phyloP scores from a whole-genome alignment of 305 asterid species.

The Andrographis paniculata region DNA sequence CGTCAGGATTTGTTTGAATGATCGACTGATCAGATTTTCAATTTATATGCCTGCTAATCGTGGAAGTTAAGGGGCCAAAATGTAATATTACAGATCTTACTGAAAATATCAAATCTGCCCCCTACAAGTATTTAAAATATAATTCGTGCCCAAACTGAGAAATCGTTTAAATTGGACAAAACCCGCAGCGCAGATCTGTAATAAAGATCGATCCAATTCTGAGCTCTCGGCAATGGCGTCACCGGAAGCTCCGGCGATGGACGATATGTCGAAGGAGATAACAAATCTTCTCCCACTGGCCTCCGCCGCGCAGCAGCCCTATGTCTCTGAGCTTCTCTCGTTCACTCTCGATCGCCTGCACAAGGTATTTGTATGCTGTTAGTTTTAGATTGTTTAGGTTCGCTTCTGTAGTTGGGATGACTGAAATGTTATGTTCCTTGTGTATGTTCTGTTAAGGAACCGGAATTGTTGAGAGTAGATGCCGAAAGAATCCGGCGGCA shows the following conservation, averaged over 20 bases:
- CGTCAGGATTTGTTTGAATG: too few species aligned
- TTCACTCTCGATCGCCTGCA: slow-evolving; percentile 81
- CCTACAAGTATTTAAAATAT: not conserved
- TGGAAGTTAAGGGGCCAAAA: slow-evolving; percentile 3
- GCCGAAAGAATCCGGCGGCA: slow-evolving; percentile 73
- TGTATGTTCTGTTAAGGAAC: slow-evolving; percentile 34
- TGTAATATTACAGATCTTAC: slow-evolving; percentile 9
- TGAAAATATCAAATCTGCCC: not conserved
- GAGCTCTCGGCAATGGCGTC: slow-evolving; percentile 30
- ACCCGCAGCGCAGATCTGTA: slow-evolving; percentile 12
- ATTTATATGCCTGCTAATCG: too few species aligned
- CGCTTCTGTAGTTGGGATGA: not conserved
- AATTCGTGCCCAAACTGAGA: slow-evolving; percentile 4
- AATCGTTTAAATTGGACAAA: slow-evolving; percentile 1
- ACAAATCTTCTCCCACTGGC: slow-evolving; percentile 49
- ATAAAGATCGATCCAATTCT: not conserved
- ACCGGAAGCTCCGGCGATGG: slow-evolving; percentile 31
- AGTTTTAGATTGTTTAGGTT: slow-evolving; percentile 1
- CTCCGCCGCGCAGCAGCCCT: slow-evolving; percentile 61
- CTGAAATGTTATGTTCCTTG: not conserved
- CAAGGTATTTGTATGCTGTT: slow-evolving; percentile 31
- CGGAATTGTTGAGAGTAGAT: slow-evolving; percentile 70
- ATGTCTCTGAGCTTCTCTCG: slow-evolving; percentile 70
- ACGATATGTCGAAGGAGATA: slow-evolving; percentile 24
- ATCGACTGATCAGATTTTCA: too few species aligned